These are phyloP conservation scores for Metahyphopichia silvanorum DNA, from an alignment of 805 yeast genomes.

Conservation along the genomic window DNA sequence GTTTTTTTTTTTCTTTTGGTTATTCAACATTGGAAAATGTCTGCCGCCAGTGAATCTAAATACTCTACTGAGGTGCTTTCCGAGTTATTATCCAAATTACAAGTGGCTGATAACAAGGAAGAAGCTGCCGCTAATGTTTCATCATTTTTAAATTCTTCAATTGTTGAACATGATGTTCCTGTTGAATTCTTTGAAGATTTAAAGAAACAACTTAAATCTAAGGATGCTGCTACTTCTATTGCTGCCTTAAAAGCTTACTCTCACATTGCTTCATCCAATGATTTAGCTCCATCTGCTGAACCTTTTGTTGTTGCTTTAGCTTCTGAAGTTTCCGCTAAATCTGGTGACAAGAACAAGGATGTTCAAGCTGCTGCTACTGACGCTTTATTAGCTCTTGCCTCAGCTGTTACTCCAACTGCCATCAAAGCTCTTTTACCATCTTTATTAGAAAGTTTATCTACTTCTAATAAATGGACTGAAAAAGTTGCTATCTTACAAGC, in stretches of 20 bases:
- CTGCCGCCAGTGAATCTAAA: slow-evolving; percentile 57
- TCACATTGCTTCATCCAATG: slow-evolving; percentile 79
- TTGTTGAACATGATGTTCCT: slow-evolving; percentile 98
- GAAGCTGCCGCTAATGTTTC: slow-evolving; percentile 88
- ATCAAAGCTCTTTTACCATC: slow-evolving; percentile 87
- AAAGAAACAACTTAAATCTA: slow-evolving; percentile 70
- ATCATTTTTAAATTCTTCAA: slow-evolving; percentile 91
- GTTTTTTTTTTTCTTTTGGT: slow-evolving; percentile 2
- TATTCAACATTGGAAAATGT: slow-evolving; percentile 35
- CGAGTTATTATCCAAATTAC: slow-evolving; percentile 88
- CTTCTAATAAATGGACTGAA: slow-evolving; percentile 96
- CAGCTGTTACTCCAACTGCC: slow-evolving; percentile 87
- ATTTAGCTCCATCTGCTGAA: slow-evolving; percentile 88
- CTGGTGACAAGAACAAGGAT: slow-evolving; percentile 88
- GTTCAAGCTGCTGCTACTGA: slow-evolving; percentile 69
- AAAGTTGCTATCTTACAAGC: slow-evolving; percentile 88
- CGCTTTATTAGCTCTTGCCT: slow-evolving; percentile 75
- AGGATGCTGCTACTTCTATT: slow-evolving; percentile 57
- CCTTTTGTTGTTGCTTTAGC: slow-evolving; percentile 86
- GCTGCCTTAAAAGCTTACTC: slow-evolving; percentile 81
- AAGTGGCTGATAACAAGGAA: slow-evolving; percentile 87
- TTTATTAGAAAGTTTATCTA: slow-evolving; percentile 62
- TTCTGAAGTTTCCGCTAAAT: slow-evolving; percentile 64
- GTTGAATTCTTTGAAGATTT: slow-evolving; percentile 78
- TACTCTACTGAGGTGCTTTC: slow-evolving; percentile 78